Percentiles rank a stretch among this genome's conserved stretches.
These are phyloP conservation scores for Daldinia sp. DNA, from an alignment of 2,329 filamentous ascomycete species.

Conservation along the genomic window DNA sequence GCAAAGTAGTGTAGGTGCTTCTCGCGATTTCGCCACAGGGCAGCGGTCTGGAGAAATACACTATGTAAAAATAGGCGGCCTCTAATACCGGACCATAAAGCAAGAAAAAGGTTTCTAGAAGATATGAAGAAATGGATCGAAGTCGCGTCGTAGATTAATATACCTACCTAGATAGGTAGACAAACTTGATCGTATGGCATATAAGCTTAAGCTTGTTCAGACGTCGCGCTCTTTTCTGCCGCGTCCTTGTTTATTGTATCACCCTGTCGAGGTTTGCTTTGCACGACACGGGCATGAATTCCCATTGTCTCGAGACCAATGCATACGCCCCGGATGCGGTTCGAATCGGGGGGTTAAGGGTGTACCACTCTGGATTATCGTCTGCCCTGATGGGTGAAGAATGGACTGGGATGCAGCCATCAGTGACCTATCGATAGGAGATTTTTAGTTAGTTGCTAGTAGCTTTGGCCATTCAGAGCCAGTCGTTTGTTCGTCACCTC, in stretches of 20 bases:
- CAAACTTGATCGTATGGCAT: background rate
- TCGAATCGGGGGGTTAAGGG: slow-evolving; percentile 23
- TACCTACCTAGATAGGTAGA: too few species aligned
- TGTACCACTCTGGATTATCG: slow-evolving; percentile 3
- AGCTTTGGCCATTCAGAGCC: slow-evolving; percentile 23
- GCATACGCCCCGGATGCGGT: slow-evolving; percentile 31
- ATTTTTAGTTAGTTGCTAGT: slow-evolving; percentile 15
- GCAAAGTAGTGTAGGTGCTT: slow-evolving; percentile 18
- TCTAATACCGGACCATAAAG: slow-evolving; percentile 20
- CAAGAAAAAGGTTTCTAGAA: slow-evolving; percentile 9
- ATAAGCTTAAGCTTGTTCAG: slow-evolving; percentile 12
- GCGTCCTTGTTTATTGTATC: slow-evolving; percentile 42
- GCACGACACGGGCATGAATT: slow-evolving; percentile 29
- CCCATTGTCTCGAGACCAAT: slow-evolving; percentile 31
- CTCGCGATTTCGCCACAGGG: slow-evolving; percentile 34
- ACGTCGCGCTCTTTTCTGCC: slow-evolving; percentile 39
- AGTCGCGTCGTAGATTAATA: slow-evolving; percentile 18
- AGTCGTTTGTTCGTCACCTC: slow-evolving; percentile 32
- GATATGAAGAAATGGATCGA: slow-evolving; percentile 15
- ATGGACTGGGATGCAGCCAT: slow-evolving; percentile 34
- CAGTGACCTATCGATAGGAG: slow-evolving; percentile 45
- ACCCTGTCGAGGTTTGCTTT: slow-evolving; percentile 32
- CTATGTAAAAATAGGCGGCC: slow-evolving; percentile 26
- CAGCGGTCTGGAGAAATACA: slow-evolving; percentile 22
- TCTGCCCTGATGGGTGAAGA: slow-evolving; percentile 12